Percentiles rank a stretch among this genome's conserved stretches.
Evolutionary conservation across 495 filamentous ascomycete species (phyloP).

Genomic region (Trichoderma orchidacearum): DNA sequence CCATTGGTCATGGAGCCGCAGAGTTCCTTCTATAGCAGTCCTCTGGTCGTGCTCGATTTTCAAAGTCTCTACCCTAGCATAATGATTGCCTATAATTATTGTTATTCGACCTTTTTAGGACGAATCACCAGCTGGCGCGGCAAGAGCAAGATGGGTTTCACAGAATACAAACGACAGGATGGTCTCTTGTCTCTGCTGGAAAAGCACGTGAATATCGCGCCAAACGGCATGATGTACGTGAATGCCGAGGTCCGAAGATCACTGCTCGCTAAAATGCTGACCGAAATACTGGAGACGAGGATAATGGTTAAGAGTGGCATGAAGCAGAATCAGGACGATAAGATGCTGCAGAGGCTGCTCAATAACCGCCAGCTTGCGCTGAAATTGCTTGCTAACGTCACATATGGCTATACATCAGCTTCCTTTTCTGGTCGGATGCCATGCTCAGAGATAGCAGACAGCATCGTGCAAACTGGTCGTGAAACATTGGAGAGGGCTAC

Average conservation of each 20-base stretch:
- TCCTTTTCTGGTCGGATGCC: slow-evolving; percentile 95
- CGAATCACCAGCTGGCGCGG: slow-evolving; percentile 75
- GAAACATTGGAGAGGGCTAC: slow-evolving; percentile 94
- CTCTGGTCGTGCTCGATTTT: slow-evolving; percentile 85
- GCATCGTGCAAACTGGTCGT: slow-evolving; percentile 88
- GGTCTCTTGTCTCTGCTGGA: slow-evolving; percentile 65
- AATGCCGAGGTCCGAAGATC: slow-evolving; percentile 79
- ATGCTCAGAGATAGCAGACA: slow-evolving; percentile 94
- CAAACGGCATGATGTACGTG: slow-evolving; percentile 93
- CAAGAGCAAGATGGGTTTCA: slow-evolving; percentile 88
- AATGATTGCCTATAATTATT: slow-evolving; percentile 99
- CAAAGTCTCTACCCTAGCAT: slow-evolving; percentile 93
- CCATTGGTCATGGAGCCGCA: slow-evolving; percentile 97
- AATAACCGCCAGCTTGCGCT: slow-evolving; percentile 91
- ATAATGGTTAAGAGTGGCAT: slow-evolving; percentile 98
- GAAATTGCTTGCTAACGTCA: slow-evolving; percentile 97
- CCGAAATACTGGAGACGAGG: slow-evolving; percentile 89
- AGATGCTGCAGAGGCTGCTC: slow-evolving; percentile 67
- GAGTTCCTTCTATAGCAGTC: slow-evolving; percentile 85
- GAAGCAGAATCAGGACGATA: slow-evolving; percentile 90
- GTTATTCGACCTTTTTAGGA: slow-evolving; percentile 93
- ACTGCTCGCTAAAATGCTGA: slow-evolving; percentile 88
- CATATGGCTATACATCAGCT: slow-evolving; percentile 94
- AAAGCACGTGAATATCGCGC: slow-evolving; percentile 82
- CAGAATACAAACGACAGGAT: slow-evolving; percentile 63